phyloP scores from a whole-genome alignment of 2,329 filamentous ascomycete genomes.

The Ophiocordyceps australis region DNA sequence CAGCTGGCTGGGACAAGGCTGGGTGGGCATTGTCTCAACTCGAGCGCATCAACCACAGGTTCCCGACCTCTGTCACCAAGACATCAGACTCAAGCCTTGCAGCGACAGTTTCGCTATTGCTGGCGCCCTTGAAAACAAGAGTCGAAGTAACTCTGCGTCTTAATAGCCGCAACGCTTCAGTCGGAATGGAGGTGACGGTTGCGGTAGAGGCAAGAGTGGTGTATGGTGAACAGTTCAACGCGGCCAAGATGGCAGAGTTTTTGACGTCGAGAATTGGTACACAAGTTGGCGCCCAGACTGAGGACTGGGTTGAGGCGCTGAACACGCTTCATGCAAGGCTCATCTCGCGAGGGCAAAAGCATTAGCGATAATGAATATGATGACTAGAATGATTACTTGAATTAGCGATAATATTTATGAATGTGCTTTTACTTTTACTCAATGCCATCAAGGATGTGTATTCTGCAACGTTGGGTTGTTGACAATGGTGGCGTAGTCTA shows the following conservation, averaged over 20 bases:
- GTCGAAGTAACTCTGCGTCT: conserved; percentile 45
- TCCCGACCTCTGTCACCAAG: conserved; percentile 44
- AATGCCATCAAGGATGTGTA: too few relatives aligned
- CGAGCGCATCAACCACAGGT: conserved; percentile 40
- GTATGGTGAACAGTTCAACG: conserved; percentile 65
- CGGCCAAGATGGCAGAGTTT: conserved; percentile 58
- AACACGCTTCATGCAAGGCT: too few relatives aligned
- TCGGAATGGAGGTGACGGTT: conserved; percentile 36
- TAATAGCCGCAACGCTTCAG: conserved; percentile 20
- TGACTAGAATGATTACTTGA: too few relatives aligned
- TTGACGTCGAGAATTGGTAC: conserved; percentile 34
- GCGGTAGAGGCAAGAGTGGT: conserved; percentile 40
- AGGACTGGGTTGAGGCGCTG: conserved; percentile 35
- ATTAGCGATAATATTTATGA: too few relatives aligned
- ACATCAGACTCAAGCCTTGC: conserved; percentile 46
- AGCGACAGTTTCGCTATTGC: conserved; percentile 41
- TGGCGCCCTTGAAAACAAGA: conserved; percentile 48
- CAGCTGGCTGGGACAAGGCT: conserved; percentile 48
- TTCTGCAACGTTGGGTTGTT: too few relatives aligned
- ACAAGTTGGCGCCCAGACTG: conserved; percentile 13
- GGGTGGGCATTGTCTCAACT: conserved; percentile 40
- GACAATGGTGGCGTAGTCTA: too few relatives aligned
- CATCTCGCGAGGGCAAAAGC: too few relatives aligned
- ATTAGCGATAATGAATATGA: too few relatives aligned
- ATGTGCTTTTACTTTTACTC: too few relatives aligned